phyloP scores from a whole-genome alignment of 441 rosid genomes.

The Adansonia grandidieri region DNA sequence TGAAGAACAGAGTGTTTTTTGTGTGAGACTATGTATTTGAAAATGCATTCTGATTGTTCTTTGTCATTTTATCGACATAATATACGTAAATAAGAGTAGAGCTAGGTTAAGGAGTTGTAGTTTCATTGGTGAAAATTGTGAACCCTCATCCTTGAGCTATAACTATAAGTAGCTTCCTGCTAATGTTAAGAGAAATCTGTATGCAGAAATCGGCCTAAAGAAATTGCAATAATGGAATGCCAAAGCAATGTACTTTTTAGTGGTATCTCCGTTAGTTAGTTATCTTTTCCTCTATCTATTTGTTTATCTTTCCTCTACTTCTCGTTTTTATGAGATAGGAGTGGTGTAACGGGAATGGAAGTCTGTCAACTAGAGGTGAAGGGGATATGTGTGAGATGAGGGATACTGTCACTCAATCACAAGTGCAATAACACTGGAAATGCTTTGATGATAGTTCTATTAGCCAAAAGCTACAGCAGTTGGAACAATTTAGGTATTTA shows the following conservation, averaged over 20 bases:
- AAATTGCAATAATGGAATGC: neutral
- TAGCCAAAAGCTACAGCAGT: neutral
- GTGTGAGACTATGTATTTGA: neutral
- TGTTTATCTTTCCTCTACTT: neutral
- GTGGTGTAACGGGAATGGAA: neutral
- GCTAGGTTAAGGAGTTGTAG: neutral
- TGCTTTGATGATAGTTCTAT: conserved; percentile 2
- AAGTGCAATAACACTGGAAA: neutral
- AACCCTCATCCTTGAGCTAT: neutral
- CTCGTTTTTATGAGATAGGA: neutral
- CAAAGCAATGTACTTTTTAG: neutral
- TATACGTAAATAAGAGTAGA: neutral
- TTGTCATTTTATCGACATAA: neutral
- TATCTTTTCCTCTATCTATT: neutral
- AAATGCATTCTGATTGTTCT: neutral
- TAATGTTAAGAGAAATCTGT: neutral
- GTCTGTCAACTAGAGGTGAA: neutral
- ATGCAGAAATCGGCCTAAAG: neutral
- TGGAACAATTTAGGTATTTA: neutral
- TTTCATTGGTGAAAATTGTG: conserved; percentile 6
- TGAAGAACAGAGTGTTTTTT: neutral
- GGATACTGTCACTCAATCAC: neutral
- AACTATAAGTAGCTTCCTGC: neutral
- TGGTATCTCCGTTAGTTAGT: neutral
- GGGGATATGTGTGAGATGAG: neutral